phyloP scores from a whole-genome alignment of 2,329 filamentous ascomycete genomes.

The Talaromyces sp. region DNA sequence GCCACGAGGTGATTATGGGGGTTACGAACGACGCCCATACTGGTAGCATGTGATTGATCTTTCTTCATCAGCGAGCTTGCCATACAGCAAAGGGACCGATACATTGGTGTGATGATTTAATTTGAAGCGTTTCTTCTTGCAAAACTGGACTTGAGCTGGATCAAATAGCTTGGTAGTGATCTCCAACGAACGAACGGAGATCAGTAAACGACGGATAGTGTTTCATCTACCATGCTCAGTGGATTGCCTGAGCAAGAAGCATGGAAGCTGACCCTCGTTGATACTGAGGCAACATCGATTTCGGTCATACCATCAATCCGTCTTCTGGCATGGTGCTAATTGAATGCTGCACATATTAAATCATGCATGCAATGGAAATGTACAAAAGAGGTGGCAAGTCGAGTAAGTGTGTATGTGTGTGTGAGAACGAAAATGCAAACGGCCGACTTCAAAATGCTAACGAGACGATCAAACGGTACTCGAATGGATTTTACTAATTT shows the following conservation, averaged over 20 bases:
- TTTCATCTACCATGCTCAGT: neutral
- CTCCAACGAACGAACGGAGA: neutral
- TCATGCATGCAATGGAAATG: neutral
- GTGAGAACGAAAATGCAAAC: neutral
- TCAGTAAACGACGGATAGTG: neutral
- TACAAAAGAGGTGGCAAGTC: neutral
- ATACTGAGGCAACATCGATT: neutral
- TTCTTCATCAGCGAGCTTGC: neutral
- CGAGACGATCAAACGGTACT: neutral
- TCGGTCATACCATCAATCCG: neutral
- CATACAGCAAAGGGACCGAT: neutral
- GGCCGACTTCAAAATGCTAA: neutral
- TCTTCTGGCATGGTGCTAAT: neutral
- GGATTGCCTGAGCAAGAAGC: neutral
- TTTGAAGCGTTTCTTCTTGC: neutral
- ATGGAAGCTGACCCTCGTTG: neutral
- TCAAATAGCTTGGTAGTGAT: neutral
- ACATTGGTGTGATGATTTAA: neutral
- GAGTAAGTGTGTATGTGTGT: neutral
- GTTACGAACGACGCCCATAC: constrained; percentile 46
- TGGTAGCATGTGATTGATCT: constrained; percentile 34
- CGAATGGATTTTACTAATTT: neutral
- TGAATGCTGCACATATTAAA: neutral
- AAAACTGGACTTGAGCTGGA: neutral
- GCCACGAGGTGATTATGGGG: constrained; percentile 42